These are phyloP conservation scores for Nannochloropsis salina DNA, from an alignment of 108 stramenopile species.

Conservation along the genomic window DNA sequence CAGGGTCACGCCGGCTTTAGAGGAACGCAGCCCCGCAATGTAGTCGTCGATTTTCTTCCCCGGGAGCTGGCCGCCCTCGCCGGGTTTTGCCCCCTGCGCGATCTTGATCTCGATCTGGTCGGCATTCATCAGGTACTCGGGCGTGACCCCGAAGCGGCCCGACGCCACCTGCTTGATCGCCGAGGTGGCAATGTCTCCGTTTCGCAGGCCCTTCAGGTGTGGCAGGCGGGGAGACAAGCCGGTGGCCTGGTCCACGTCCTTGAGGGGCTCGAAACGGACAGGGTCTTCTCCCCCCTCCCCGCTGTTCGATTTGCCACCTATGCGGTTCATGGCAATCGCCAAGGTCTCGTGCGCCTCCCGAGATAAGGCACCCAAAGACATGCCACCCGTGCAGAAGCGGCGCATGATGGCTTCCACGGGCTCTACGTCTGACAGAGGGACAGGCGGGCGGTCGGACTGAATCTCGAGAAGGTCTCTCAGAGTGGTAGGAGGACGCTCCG, in stretches of 20 bases:
- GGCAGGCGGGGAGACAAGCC: constrained; percentile 39
- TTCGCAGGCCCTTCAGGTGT: constrained; percentile 50
- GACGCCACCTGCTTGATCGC: constrained; percentile 55
- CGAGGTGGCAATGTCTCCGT: constrained; percentile 46
- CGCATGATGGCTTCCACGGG: constrained; percentile 46
- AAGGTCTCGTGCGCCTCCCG: constrained; percentile 54
- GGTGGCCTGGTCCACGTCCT: constrained; percentile 45
- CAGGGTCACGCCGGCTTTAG: constrained; percentile 49
- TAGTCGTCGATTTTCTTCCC: constrained; percentile 45
- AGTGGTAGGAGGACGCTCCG: constrained; percentile 40
- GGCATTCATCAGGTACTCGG: constrained; percentile 52
- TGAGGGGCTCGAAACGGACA: constrained; percentile 34
- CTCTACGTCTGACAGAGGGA: constrained; percentile 47
- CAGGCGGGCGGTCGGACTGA: neutral
- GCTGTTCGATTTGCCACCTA: constrained; percentile 50
- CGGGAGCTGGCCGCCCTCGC: constrained; percentile 53
- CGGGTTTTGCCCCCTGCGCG: constrained; percentile 53
- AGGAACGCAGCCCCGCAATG: constrained; percentile 43
- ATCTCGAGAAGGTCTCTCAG: constrained; percentile 45
- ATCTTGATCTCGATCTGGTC: constrained; percentile 53
- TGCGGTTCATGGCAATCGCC: constrained; percentile 51
- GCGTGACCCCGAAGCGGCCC: constrained; percentile 54
- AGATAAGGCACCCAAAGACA: constrained; percentile 49
- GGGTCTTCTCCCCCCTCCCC: constrained; percentile 55
- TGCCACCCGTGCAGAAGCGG: constrained; percentile 50